phyloP scores from a whole-genome alignment of 2,329 filamentous ascomycete genomes.

The Neonectria neomacrospora region DNA sequence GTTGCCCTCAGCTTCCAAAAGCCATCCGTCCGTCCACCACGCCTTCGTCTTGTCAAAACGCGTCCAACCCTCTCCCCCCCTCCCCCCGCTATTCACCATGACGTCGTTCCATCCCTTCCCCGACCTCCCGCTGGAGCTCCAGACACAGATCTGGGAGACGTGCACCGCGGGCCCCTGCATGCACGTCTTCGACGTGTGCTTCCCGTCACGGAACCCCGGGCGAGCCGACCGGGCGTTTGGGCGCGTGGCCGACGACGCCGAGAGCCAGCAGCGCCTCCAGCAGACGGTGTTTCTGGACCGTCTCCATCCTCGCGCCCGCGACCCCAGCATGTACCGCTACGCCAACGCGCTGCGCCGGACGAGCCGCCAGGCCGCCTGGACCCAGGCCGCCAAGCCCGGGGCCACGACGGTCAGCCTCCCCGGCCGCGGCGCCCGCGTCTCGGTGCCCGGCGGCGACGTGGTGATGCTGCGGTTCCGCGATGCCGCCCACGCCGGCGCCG shows the following conservation, averaged over 20 bases:
- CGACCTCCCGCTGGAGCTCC: constrained; percentile 38
- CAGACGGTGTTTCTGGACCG: constrained; percentile 37
- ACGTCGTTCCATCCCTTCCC: constrained; percentile 38
- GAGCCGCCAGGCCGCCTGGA: constrained; percentile 26
- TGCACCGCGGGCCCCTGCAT: constrained; percentile 38
- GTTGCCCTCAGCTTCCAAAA: background rate
- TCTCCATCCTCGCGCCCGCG: constrained; percentile 13
- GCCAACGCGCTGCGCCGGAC: constrained; percentile 21
- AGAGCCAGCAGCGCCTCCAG: constrained; percentile 13
- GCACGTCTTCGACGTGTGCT: constrained; percentile 46
- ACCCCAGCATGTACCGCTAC: constrained; percentile 37
- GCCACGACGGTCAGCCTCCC: constrained; percentile 43
- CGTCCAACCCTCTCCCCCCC: no score
- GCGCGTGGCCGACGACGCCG: background rate
- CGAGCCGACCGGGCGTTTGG: constrained; percentile 32
- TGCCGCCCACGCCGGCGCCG: constrained; percentile 22
- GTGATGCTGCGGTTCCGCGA: constrained; percentile 45
- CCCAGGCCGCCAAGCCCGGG: background rate
- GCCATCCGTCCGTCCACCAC: background rate
- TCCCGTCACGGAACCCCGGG: constrained; percentile 35
- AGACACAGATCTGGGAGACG: constrained; percentile 40
- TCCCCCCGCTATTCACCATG: constrained; percentile 23
- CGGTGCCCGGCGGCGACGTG: constrained; percentile 43
- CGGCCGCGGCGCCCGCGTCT: constrained; percentile 37
- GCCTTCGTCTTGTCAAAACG: constrained; percentile 18